These are phyloP conservation scores for Anisogramma anomala DNA, from an alignment of 2,329 filamentous ascomycete species.

Conservation along the genomic window DNA sequence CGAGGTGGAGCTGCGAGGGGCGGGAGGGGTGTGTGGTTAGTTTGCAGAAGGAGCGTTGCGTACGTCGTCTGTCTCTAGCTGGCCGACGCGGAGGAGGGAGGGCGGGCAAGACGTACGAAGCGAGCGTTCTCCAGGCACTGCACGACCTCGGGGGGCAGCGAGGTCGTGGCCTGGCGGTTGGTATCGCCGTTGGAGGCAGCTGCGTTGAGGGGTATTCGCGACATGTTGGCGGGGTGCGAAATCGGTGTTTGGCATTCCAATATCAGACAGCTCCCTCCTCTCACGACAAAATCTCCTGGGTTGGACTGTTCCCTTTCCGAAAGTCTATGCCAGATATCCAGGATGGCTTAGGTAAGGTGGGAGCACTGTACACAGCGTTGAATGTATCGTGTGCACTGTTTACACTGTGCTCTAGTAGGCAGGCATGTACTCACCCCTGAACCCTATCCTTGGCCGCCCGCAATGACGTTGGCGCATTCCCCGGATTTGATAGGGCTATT, in stretches of 20 bases:
- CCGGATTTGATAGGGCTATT: conserved; percentile 7
- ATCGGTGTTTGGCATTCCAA: background rate
- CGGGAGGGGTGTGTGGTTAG: conserved; percentile 1
- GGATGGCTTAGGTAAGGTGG: conserved; percentile 12
- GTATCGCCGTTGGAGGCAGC: conserved; percentile 64
- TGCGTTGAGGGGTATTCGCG: conserved; percentile 61
- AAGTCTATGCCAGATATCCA: too few species aligned
- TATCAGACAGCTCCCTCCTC: too few species aligned
- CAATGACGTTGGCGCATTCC: conserved; percentile 9
- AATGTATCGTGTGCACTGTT: too few species aligned
- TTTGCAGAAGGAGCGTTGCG: too few species aligned
- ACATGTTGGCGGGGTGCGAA: conserved; percentile 27
- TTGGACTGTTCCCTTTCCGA: too few species aligned
- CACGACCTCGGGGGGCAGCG: conserved; percentile 72
- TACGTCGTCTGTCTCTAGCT: conserved; percentile 5
- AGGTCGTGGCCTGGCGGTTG: conserved; percentile 55
- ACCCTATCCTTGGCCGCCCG: too few species aligned
- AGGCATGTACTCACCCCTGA: too few species aligned
- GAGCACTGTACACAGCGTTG: too few species aligned
- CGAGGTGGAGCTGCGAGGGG: conserved; percentile 68
- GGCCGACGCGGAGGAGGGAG: conserved; percentile 3
- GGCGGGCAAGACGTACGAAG: conserved; percentile 52
- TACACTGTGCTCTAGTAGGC: too few species aligned
- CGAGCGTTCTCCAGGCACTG: conserved; percentile 88
- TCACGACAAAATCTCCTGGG: too few species aligned